Base-by-base conservation (phyloP, 805 yeast species). In the Maudiozyma saulgeensis region DNA sequence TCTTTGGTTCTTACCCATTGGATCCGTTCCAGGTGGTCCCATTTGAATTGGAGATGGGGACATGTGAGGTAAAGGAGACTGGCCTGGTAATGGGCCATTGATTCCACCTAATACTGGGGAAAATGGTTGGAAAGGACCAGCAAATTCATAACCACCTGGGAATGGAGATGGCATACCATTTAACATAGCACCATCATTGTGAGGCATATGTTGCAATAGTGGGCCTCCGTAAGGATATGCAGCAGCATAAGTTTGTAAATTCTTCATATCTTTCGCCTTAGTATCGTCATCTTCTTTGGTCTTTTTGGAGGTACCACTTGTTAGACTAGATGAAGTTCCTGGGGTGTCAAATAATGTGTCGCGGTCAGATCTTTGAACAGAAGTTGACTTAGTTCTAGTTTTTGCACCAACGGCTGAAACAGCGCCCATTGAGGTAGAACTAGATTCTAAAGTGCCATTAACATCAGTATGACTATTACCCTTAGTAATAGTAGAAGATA, bases 161-260 rank as follows among this genome's bases (percentile, higher is more conserved):
- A 64, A 66, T 15, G 66, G 64, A 9, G 68, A 64, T 8, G 59
- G 60, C 15, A 55, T 54, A 35, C 51, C 58, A 35, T 56, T 61
- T 16, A 60, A 44, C 9, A 60, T 54, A 9, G 63, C 62, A 13
- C 43, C 43, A 23, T 41, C 43, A 26, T n/a, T 13, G 21, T 13
- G 26, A 11, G 26, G n/a, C 40, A 56, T 61, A 15, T 67, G 67
- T 48, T 60, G 68, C 46, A 61, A 47, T 39, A 62, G 47, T 7
- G 68, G 65, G 13, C 67, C 66, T 13, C 62, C 64, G 31, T 62
- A 62, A n/a, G 68, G 64, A 26, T 60, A 60, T 12, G 66, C 68
- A 15, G 67, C 64, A 23, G 64, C 59, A 42, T 61, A 62, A 4
- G 62, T 54, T 19, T 56, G 55, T 9, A 53, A 52, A 26, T 47